Percentiles rank a stretch among this genome's conserved stretches.
phyloP scores from a whole-genome alignment of 148 eudicot species.

The Dysphania ambrosioides region DNA sequence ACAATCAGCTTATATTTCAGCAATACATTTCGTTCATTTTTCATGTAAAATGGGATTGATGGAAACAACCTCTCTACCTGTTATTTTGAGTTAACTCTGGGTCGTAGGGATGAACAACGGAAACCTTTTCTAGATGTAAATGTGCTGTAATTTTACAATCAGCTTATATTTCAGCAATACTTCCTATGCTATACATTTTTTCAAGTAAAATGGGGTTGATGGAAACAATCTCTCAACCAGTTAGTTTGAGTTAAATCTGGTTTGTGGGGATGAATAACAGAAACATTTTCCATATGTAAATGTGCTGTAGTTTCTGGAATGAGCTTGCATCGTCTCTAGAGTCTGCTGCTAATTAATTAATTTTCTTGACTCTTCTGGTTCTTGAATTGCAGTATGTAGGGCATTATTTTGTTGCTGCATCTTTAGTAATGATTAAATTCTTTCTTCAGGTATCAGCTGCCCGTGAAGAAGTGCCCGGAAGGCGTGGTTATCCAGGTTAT shows the following conservation, averaged over 20 bases:
- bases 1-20: not conserved
- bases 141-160: not conserved
- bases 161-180: not conserved
- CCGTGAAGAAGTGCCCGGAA: conserved; percentile 98
- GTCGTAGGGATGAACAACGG: too few species aligned
- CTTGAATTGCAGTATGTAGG: not conserved
- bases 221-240: not conserved
- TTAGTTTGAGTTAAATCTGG: not conserved
- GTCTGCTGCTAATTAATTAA: not conserved
- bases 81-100: too few species aligned
- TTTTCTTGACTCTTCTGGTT: not conserved
- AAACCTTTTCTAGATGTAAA: too few species aligned
- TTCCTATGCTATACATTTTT: not conserved
- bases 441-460: conserved; percentile 90
- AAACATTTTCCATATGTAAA: not conserved
- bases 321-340: not conserved
- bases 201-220: not conserved
- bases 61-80: not conserved
- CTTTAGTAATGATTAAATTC: conserved; percentile 6
- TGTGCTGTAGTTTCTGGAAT: conserved; percentile 2
- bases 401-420: not conserved
- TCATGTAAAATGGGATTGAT: not conserved
- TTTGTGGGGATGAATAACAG: not conserved
- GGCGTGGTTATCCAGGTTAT: conserved; percentile 99
- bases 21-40: not conserved